Base-by-base conservation (phyloP, 805 yeast genomes). In the Candida coquimbonensis region DNA sequence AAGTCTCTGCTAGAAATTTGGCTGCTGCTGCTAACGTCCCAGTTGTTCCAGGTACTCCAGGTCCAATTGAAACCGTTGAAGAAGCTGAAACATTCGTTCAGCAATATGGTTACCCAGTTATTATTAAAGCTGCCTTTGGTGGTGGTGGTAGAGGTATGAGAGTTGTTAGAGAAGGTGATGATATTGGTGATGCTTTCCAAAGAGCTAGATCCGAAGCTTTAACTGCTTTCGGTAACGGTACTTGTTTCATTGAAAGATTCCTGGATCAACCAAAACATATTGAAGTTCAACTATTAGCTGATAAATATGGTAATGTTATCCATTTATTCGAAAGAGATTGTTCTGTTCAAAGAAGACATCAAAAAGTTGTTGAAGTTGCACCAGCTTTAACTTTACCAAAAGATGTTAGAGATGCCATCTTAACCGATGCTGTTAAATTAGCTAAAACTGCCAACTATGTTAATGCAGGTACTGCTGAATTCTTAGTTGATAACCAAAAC, bases 111-210 rank as follows among this genome's bases (percentile, higher is more conserved):
- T 90, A 66, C 70, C 99, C 99, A 9, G 98, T 93, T 41, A 91
- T 91, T 68, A 89, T 91, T 70, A 91, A 91, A 70, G 99, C 99
- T 40, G 99, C 99, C 35, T 93, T 86, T 62, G 99, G 99, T 66
- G 99, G 99, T 71, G 99, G 99, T 75, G 99, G 99, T 63, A 82
- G 98, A 71, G 99, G 99, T 78, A 93, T 91, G 98, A 83, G 99
- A 72, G 99, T 91, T 43, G 99, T 91, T 39, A 77, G 95, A 61
- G 96, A 91, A 68, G 97, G 96, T 59, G 99, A 93, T 57, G 87
- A 83, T 65, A 79, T 91, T 49, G 83, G 64, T 39, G 97, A 91
- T 64, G 97, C 98, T 34, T 91, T 93, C 72, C 70, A 75, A 60
- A 83, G 99, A 69, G 98, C 98, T 33, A 80, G 84, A 29, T 85